These are phyloP conservation scores for Geopyxis carbonaria DNA, from an alignment of 495 filamentous ascomycete genomes.

Conservation along the genomic window DNA sequence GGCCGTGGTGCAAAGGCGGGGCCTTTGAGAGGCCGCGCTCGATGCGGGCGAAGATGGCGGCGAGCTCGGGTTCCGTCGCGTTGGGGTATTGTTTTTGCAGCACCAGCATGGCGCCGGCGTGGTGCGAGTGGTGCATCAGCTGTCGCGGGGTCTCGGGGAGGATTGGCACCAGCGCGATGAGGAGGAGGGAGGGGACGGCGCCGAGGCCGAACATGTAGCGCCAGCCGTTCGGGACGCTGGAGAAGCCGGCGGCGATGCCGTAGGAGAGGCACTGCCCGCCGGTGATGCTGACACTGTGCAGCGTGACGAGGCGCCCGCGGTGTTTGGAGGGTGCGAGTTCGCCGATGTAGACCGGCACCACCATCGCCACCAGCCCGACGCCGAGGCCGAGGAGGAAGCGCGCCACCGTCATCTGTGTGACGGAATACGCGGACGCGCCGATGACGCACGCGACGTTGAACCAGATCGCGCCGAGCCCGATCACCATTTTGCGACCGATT, in stretches of 20 bases:
- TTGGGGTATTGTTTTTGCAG: constrained; percentile 49
- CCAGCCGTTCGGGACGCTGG: no score
- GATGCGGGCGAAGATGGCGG: no score
- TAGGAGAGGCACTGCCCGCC: no score
- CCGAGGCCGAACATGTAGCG: constrained; percentile 82
- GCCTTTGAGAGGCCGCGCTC: no score
- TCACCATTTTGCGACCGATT: constrained; percentile 55
- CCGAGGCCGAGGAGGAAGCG: constrained; percentile 64
- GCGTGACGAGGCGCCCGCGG: constrained; percentile 55
- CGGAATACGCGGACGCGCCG: constrained; percentile 47
- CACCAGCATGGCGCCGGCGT: constrained; percentile 41
- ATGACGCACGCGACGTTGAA: constrained; percentile 59
- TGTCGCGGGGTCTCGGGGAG: constrained; percentile 81
- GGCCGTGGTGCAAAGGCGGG: no score
- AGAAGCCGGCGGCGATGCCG: constrained; percentile 53
- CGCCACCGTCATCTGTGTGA: constrained; percentile 59
- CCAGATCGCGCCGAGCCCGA: constrained; percentile 54
- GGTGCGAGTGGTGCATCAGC: constrained; percentile 52
- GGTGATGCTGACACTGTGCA: constrained; percentile 64
- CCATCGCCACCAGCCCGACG: constrained; percentile 65
- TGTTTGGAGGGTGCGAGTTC: constrained; percentile 62
- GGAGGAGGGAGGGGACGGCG: constrained; percentile 62
- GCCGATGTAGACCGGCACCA: constrained; percentile 71
- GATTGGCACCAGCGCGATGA: no score
- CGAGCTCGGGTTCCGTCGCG: no score